Evolutionary conservation across 2,329 filamentous ascomycete species (phyloP).

Genomic region (Diaporthe sp.): DNA sequence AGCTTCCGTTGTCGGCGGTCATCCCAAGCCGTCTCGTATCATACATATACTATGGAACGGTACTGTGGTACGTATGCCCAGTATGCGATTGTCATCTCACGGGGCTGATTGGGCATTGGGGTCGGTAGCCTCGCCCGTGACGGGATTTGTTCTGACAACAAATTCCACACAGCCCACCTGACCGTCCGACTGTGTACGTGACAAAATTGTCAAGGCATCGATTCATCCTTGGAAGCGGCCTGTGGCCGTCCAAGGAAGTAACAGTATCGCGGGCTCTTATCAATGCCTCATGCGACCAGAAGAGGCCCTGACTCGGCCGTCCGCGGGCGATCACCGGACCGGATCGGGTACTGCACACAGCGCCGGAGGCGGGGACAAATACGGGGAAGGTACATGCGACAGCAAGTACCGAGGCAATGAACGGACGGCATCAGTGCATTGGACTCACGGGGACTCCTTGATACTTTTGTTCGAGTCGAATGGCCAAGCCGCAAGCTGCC

Average conservation of each 20-base stretch:
- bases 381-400: neutral
- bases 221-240: conserved; percentile 3
- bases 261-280: neutral
- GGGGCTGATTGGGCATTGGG: conserved; percentile 25
- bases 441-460: neutral
- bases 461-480: neutral
- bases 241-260: conserved; percentile 14
- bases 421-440: neutral
- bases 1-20: conserved; percentile 31
- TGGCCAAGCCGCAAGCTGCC: neutral
- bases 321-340: conserved; percentile 25
- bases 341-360: conserved; percentile 26
- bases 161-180: conserved; percentile 13
- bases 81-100: conserved; percentile 12
- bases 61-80: neutral
- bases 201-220: conserved; percentile 9
- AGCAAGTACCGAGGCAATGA: neutral
- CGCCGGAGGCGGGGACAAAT: neutral
- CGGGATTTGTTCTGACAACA: conserved; percentile 26
- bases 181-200: neutral
- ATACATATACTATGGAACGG: neutral
- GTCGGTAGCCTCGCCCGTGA: conserved; percentile 7
- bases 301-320: conserved; percentile 19
- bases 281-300: conserved; percentile 3
- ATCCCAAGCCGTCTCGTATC: conserved; percentile 3